Percentiles rank a stretch among this genome's conserved stretches.
Evolutionary conservation across 805 yeast species (phyloP).

Genomic region (Candida mattraensis): DNA sequence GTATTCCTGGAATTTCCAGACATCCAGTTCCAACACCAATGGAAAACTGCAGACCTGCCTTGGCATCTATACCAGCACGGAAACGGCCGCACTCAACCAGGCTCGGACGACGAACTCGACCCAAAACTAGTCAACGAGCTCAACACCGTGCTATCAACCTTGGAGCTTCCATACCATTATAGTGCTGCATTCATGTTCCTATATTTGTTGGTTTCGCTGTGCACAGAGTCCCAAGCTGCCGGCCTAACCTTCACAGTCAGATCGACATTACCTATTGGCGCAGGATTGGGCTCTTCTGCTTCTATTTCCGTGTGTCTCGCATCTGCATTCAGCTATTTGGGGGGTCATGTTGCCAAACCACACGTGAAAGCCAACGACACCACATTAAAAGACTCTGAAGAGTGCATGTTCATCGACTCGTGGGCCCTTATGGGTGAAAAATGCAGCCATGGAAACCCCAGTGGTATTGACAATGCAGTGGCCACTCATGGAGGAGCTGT

Average conservation of each 20-base stretch:
- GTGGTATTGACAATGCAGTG: conserved; percentile 95
- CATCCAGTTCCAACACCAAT: conserved; percentile 60
- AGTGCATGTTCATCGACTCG: conserved; percentile 63
- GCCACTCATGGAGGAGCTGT: conserved; percentile 97
- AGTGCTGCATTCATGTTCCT: conserved; percentile 82
- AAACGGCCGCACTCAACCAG: conserved; percentile 26
- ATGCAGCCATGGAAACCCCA: conserved; percentile 94
- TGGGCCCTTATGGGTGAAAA: conserved; percentile 95
- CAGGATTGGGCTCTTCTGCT: conserved; percentile 95
- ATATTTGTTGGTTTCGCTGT: conserved; percentile 66
- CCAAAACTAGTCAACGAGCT: conserved; percentile 57
- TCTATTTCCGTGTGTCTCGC: conserved; percentile 83
- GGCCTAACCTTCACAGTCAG: conserved; percentile 60
- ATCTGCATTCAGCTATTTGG: conserved; percentile 65
- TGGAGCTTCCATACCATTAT: conserved; percentile 60
- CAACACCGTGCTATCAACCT: conserved; percentile 41
- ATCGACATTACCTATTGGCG: conserved; percentile 91
- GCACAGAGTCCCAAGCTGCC: conserved; percentile 48
- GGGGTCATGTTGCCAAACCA: conserved; percentile 51
- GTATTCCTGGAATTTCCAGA: conserved; percentile 81
- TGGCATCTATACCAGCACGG: conserved; percentile 42
- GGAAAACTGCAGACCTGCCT: conserved; percentile 65
- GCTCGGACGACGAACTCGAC: conserved; percentile 53
- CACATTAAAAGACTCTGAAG: conserved; percentile 36
- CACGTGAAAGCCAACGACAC: conserved; percentile 35